Percentiles rank a stretch among this genome's conserved stretches.
Evolutionary conservation across 2,329 filamentous ascomycete genomes (phyloP).

Genomic region (Neopestalotiopsis rosae): DNA sequence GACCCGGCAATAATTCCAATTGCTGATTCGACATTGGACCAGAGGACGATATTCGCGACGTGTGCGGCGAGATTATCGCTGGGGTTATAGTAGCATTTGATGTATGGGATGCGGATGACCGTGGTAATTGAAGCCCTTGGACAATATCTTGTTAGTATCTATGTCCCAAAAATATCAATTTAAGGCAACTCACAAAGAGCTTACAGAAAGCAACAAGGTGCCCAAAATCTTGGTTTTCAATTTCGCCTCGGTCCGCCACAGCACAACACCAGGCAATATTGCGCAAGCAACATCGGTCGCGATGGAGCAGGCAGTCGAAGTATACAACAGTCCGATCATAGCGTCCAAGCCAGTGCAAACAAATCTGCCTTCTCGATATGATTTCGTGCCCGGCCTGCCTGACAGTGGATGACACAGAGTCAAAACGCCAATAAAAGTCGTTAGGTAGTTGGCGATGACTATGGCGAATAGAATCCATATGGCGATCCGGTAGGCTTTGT

Average conservation of each 20-base stretch:
- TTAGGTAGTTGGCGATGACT: constrained; percentile 32
- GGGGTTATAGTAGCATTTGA: constrained; percentile 27
- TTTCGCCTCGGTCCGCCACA: constrained; percentile 40
- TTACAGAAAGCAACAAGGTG: constrained; percentile 31
- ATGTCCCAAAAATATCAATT: not conserved
- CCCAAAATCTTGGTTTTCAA: constrained; percentile 27
- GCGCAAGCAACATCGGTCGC: constrained; percentile 38
- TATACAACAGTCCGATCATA: constrained; percentile 32
- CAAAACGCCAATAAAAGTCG: constrained; percentile 36
- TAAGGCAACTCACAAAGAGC: constrained; percentile 23
- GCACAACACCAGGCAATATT: constrained; percentile 36
- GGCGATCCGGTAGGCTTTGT: constrained; percentile 25
- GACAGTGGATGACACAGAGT: constrained; percentile 39
- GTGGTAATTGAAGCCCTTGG: constrained; percentile 30
- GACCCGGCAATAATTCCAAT: constrained; percentile 25
- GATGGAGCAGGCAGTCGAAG: constrained; percentile 37
- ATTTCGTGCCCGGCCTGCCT: constrained; percentile 32
- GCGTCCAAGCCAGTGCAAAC: constrained; percentile 26
- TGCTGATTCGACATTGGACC: constrained; percentile 29
- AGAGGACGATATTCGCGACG: constrained; percentile 28
- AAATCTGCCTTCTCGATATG: constrained; percentile 33
- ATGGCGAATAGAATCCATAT: constrained; percentile 27
- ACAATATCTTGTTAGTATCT: not conserved
- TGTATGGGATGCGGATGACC: constrained; percentile 29
- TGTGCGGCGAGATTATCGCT: constrained; percentile 28